Conservation (phyloP, 2,329 filamentous ascomycete species). For the Monilinia vaccinii-corymbosi region DNA sequence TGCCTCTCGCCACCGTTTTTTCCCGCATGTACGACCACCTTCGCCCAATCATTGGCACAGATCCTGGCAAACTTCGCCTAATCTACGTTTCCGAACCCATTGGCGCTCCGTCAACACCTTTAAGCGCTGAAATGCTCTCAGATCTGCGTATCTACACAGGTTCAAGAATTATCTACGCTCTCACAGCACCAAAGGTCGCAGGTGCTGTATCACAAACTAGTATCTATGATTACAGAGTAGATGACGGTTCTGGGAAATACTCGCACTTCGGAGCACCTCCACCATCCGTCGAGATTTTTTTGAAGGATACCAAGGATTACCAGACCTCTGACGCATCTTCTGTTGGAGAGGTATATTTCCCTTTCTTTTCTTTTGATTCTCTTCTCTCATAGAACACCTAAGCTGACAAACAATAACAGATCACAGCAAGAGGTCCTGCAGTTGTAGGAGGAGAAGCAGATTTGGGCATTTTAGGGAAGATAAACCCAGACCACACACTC, state of each 20-base stretch:
- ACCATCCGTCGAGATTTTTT: constrained; percentile 67
- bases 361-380: not conserved
- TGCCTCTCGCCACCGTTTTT: constrained; percentile 58
- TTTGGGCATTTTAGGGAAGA: constrained; percentile 53
- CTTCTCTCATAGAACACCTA: constrained; percentile 9
- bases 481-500: constrained; percentile 66
- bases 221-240: constrained; percentile 73
- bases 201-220: constrained; percentile 83
- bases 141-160: constrained; percentile 76
- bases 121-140: constrained; percentile 63
- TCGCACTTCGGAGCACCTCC: constrained; percentile 77
- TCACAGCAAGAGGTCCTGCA: constrained; percentile 63
- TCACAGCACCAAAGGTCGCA: constrained; percentile 75
- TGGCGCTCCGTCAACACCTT: constrained; percentile 49
- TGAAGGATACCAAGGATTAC: constrained; percentile 52
- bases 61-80: constrained; percentile 68
- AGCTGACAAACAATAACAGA: constrained; percentile 35
- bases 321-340: constrained; percentile 55
- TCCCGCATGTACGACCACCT: constrained; percentile 52
- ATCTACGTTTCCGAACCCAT: constrained; percentile 70
- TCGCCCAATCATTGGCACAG: constrained; percentile 49
- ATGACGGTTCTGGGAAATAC: constrained; percentile 31
- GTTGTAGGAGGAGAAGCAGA: constrained; percentile 59
- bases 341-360: constrained; percentile 51
- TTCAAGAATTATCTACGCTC: constrained; percentile 73